phyloP scores from a whole-genome alignment of 257 asterid genomes.

The Linaria vulgaris region DNA sequence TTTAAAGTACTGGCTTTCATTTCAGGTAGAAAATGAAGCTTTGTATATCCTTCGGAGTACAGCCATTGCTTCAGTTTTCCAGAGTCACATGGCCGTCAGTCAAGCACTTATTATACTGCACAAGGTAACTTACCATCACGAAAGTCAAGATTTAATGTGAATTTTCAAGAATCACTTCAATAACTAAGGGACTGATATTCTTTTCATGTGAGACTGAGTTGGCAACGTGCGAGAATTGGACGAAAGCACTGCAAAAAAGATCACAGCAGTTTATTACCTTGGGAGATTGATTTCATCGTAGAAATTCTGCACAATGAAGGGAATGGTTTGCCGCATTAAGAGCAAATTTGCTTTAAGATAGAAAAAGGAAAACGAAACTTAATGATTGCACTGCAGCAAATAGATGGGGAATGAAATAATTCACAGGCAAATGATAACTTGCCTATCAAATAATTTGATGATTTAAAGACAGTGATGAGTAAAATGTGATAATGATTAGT shows the following conservation, averaged over 20 bases:
- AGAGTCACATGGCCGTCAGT: background rate
- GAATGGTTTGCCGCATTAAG: background rate
- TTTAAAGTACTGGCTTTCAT: background rate
- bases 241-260: constrained; percentile 22
- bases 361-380: background rate
- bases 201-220: background rate
- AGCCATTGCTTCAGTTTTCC: too few relatives aligned
- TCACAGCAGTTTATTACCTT: background rate
- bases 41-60: too few relatives aligned
- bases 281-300: background rate
- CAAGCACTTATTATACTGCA: constrained; percentile 26
- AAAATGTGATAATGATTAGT: background rate
- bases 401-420: background rate
- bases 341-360: background rate
- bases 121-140: constrained; percentile 11
- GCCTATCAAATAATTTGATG: background rate
- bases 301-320: constrained; percentile 3
- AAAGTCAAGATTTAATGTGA: constrained; percentile 3
- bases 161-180: constrained; percentile 14
- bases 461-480: background rate
- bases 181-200: background rate
- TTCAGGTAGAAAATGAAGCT: background rate
- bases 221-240: constrained; percentile 18
- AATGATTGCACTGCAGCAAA: background rate
- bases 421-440: too few relatives aligned